Base-by-base conservation (phyloP, 768 basidiomycete genomes). In the Boletus tylopilopsis region DNA sequence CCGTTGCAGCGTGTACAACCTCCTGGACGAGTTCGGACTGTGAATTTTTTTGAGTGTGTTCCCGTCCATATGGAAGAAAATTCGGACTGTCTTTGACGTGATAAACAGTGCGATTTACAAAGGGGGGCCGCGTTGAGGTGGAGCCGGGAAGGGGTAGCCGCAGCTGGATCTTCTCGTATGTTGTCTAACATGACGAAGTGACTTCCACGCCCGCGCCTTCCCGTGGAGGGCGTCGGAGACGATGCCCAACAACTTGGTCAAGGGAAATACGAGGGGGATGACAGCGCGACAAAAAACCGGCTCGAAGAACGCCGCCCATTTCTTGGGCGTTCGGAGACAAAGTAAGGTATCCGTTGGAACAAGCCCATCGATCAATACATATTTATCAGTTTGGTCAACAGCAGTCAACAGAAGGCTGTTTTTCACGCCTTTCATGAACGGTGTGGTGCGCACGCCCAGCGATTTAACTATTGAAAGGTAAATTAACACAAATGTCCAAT, bases 381-480 rank as follows among this genome's bases (percentile, higher is more conserved):
- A 50, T 63, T 51, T 51, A 54, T 53, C 55, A 36, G 25, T 45
- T 44, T 37, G 39, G 36, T 55, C 55, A 54, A 60, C 61, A 60
- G 58, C 39, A 42, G 45, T 47, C 51, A 60, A 43, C 36, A 49
- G 34, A 50, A 53, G 48, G 50, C 47, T 50, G 53, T 30, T 25
- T 48, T 57, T 58, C 58, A 49, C 42, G 46, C 53, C 42, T 10
- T 36, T 33, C 54, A 49, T 41, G 53, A 38, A 50, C 35, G 37
- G 39, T n/a, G 41, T 27, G 40, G 27, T 33, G 29, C 22, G 39
- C 45, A 49, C 41, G 45, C 48, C n/a, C 39, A 24, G 37, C 34
- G 42, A 45, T 45, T 51, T 65, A 34, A 42, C 66, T 54, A 63
- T 63, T 55, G 61, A 39, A n/a, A 50, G 65, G 57, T 59, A 63